A percentile compares a stretch with the other conserved stretches of the same genome.
Conservation (phyloP, 371 early-diverging fungal species). For the Coemansia sp. region DNA sequence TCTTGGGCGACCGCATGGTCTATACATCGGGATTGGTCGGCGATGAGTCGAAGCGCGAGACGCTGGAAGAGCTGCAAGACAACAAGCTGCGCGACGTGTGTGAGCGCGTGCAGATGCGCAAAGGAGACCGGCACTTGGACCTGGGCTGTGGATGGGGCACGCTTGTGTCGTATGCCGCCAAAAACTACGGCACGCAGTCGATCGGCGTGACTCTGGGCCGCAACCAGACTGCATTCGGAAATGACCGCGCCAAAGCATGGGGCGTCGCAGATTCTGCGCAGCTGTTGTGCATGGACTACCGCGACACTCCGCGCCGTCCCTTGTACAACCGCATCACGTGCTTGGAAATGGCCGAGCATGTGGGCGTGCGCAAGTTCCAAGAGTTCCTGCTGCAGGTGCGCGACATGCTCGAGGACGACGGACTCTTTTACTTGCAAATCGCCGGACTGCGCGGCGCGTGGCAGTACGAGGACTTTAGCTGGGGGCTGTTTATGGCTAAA, state of each 20-base stretch:
- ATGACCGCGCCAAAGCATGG: constrained; percentile 77
- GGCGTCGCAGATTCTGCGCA: constrained; percentile 75
- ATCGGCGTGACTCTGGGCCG: constrained; percentile 92
- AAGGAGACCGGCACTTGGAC: constrained; percentile 90
- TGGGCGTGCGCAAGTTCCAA: constrained; percentile 90
- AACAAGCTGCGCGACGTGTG: constrained; percentile 92
- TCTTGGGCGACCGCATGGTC: constrained; percentile 91
- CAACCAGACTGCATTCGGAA: constrained; percentile 89
- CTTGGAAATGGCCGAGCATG: constrained; percentile 98
- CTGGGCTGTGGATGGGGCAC: constrained; percentile 99
- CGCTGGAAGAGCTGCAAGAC: constrained; percentile 91
- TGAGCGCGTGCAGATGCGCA: constrained; percentile 81
- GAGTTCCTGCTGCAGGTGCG: constrained; percentile 88
- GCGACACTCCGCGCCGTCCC: constrained; percentile 83
- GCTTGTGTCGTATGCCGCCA: constrained; percentile 83
- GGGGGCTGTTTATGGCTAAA: constrained; percentile 96
- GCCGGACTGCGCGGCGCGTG: constrained; percentile 85
- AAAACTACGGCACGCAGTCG: constrained; percentile 82
- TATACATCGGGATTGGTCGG: constrained; percentile 93
- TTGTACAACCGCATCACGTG: constrained; percentile 95
- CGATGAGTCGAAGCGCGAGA: constrained; percentile 71
- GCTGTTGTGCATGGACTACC: constrained; percentile 91
- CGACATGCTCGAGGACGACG: constrained; percentile 95
- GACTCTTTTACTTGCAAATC: constrained; percentile 95
- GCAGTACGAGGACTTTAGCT: constrained; percentile 59